phyloP scores from a whole-genome alignment of 441 rosid species.

The Gossypium laxum region DNA sequence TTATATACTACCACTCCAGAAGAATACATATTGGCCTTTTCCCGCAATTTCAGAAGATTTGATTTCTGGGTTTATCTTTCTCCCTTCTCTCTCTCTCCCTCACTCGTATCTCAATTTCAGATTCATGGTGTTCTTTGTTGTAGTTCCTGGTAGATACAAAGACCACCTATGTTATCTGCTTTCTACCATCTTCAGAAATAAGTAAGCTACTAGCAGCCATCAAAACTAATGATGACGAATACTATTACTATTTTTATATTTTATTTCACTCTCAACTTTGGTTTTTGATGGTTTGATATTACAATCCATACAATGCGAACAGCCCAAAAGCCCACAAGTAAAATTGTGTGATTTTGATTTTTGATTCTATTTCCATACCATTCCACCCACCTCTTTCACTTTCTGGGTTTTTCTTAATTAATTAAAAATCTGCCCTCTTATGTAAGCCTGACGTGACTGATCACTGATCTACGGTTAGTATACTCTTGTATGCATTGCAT shows the following conservation, averaged over 20 bases:
- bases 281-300: too few species aligned
- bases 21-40: not conserved
- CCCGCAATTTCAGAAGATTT: not conserved
- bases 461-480: not conserved
- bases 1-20: too few species aligned
- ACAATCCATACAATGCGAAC: too few species aligned
- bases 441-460: not conserved
- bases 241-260: not conserved
- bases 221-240: not conserved
- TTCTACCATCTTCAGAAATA: not conserved
- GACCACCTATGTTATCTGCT: not conserved
- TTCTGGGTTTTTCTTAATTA: not conserved
- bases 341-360: too few species aligned
- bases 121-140: not conserved
- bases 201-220: not conserved
- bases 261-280: not conserved
- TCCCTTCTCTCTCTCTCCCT: not conserved
- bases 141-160: too few species aligned
- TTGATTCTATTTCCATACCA: not conserved
- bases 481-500: not conserved
- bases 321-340: too few species aligned
- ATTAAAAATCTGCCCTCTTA: not conserved
- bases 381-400: too few species aligned
- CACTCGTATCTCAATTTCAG: not conserved
- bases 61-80: too few species aligned